Conservation (phyloP, 2,329 filamentous ascomycete genomes). For the Trichoderma hamatum region DNA sequence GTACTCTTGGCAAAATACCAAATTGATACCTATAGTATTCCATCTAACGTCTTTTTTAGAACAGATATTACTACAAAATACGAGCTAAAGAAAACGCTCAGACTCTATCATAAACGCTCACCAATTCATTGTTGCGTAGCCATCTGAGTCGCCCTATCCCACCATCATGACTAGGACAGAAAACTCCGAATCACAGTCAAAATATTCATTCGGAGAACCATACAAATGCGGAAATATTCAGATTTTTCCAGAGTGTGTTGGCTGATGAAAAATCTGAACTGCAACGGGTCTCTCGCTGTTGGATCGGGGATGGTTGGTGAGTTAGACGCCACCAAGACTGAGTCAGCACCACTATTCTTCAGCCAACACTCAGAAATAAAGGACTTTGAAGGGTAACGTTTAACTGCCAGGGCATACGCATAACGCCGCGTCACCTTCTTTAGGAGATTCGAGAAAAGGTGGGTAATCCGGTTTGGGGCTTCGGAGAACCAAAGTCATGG, state of each 20-base stretch:
- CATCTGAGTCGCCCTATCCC: background rate
- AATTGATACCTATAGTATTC: background rate
- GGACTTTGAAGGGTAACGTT: background rate
- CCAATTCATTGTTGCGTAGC: background rate
- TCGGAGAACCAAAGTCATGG: background rate
- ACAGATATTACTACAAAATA: too few relatives aligned
- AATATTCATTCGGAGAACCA: background rate
- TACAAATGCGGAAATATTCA: conserved; percentile 5
- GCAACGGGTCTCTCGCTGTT: conserved; percentile 1
- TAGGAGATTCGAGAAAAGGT: conserved; percentile 11
- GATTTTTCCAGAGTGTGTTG: background rate
- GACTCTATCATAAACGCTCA: background rate
- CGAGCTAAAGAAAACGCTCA: too few relatives aligned
- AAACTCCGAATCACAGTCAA: background rate
- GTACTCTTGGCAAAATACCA: background rate
- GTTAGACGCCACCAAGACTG: conserved; percentile 11
- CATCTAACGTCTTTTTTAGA: background rate
- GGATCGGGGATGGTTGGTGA: background rate
- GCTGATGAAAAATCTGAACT: conserved; percentile 9
- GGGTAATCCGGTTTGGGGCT: background rate
- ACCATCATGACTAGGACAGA: background rate
- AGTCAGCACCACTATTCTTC: background rate
- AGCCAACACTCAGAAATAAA: conserved; percentile 6
- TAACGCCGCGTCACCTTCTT: conserved; percentile 16
- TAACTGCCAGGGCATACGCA: background rate